These are phyloP conservation scores for Backusella psychrophila DNA, from an alignment of 192 early-diverging fungal genomes.

Conservation along the genomic window DNA sequence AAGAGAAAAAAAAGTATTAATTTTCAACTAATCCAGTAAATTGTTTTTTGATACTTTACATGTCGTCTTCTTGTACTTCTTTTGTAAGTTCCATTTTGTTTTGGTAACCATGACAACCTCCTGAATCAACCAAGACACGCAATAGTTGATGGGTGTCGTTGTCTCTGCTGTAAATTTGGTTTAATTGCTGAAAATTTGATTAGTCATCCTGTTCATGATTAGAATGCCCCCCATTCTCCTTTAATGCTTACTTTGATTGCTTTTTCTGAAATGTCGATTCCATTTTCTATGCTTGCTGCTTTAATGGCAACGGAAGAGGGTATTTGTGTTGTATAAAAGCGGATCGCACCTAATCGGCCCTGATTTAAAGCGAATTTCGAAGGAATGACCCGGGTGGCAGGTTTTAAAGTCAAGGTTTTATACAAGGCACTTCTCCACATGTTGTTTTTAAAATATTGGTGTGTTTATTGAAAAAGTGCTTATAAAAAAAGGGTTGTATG, in stretches of 20 bases:
- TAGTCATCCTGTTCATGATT: background rate
- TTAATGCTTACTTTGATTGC: conserved; percentile 42
- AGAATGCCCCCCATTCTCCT: background rate
- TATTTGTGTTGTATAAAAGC: conserved; percentile 7
- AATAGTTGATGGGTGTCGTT: conserved; percentile 49
- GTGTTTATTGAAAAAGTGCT: background rate
- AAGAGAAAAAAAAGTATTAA: background rate
- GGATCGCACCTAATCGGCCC: conserved; percentile 1
- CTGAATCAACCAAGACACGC: conserved; percentile 78
- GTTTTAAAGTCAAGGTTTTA: background rate
- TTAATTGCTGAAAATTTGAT: conserved; percentile 45
- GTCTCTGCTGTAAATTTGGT: conserved; percentile 44
- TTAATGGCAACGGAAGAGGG: background rate
- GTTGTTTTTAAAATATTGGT: background rate
- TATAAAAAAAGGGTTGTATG: background rate
- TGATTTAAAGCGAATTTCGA: conserved; percentile 1
- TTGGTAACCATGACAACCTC: conserved; percentile 87
- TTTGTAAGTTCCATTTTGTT: conserved; percentile 77
- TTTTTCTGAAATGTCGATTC: conserved; percentile 46
- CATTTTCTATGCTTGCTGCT: conserved; percentile 11
- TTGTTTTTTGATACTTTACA: conserved; percentile 36
- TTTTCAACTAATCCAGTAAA: background rate
- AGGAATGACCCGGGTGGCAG: background rate
- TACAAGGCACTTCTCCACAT: background rate
- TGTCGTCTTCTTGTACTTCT: conserved; percentile 63